Conservation (phyloP, 371 early-diverging fungal species). For the Mortierella sp. region DNA sequence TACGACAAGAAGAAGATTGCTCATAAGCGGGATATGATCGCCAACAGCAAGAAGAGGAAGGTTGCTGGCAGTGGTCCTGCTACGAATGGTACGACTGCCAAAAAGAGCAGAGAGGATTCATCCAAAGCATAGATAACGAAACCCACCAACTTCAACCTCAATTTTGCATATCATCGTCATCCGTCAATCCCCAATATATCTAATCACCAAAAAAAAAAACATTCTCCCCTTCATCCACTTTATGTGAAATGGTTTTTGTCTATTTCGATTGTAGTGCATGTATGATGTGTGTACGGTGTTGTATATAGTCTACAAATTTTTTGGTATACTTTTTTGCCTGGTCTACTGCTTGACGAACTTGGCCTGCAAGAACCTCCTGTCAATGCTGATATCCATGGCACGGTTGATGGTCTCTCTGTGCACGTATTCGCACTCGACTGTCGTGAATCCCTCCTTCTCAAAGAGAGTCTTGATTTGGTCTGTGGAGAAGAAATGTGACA, state of each 20-base stretch:
- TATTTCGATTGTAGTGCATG: too few relatives aligned
- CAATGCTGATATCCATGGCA: constrained; percentile 78
- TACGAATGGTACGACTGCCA: constrained; percentile 9
- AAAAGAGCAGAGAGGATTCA: constrained; percentile 26
- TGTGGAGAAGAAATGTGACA: constrained; percentile 75
- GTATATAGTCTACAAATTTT: constrained; percentile 1
- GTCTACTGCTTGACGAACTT: constrained; percentile 70
- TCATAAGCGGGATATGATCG: constrained; percentile 62
- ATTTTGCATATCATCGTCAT: constrained; percentile 1
- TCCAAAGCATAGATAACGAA: constrained; percentile 10
- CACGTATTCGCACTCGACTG: constrained; percentile 78
- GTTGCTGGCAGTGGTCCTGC: constrained; percentile 6
- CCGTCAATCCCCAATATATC: neutral
- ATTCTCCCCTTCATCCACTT: neutral
- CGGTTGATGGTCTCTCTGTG: constrained; percentile 85
- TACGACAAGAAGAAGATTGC: constrained; percentile 71
- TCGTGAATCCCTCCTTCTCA: constrained; percentile 75
- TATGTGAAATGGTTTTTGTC: too few relatives aligned
- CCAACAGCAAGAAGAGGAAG: constrained; percentile 55
- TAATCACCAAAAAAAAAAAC: neutral
- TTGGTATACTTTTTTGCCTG: neutral
- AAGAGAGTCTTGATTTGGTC: constrained; percentile 69
- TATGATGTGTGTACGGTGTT: too few relatives aligned
- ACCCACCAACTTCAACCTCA: neutral
- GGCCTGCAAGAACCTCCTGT: constrained; percentile 91